Evolutionary conservation across 768 basidiomycete species (phyloP), one percentile per base, ranked within the genome.

Genomic region (Dacryopinax primogenitus): DNA sequence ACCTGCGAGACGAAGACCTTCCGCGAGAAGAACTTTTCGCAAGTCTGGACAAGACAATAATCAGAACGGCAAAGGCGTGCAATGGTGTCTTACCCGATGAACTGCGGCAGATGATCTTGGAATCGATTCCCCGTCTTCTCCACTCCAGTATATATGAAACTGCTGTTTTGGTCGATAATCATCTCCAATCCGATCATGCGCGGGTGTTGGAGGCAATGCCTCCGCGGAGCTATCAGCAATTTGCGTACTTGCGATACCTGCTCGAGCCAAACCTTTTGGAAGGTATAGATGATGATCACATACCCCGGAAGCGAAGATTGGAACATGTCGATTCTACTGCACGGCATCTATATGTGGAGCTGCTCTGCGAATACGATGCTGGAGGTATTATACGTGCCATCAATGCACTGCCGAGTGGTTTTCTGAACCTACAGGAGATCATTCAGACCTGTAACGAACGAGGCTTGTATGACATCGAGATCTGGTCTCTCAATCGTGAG

Each of bases 191-290:
- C 0, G 75, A 86, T 3, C 96, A 99, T 70, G 77, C 78, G 62
- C 72, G 74, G 18, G 92, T 86, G 1, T 71, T 96, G 58, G 72
- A 79, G 11, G 51, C 51, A 3, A 58, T 58, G 51, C 51, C 70
- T 69, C 15, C 75, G 94, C 30, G 76, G 74, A 13, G 71, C 78
- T 0, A 76, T 45, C 79, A 81, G 61, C 85, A 85, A 65, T 87
- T 88, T 68, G 77, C 81, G 7, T 99, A 99, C 74, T 83, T 98
- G 6, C 82, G 81, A 13, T 81, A 80, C 69, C 79, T 99, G 6
- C 77, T 95, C 16, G 81, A 85, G 18, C 84, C 83, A 9, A 76
- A 77, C 18, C 73, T 73, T 47, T 65, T 71, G 1, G 78, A 80
- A 18, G 80, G 28, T 39, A 28, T 64, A n/a, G 64, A 62, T 13